Percentiles rank a stretch among this genome's conserved stretches.
phyloP scores from a whole-genome alignment of 2,329 filamentous ascomycete genomes.

The Calonectria montana region DNA sequence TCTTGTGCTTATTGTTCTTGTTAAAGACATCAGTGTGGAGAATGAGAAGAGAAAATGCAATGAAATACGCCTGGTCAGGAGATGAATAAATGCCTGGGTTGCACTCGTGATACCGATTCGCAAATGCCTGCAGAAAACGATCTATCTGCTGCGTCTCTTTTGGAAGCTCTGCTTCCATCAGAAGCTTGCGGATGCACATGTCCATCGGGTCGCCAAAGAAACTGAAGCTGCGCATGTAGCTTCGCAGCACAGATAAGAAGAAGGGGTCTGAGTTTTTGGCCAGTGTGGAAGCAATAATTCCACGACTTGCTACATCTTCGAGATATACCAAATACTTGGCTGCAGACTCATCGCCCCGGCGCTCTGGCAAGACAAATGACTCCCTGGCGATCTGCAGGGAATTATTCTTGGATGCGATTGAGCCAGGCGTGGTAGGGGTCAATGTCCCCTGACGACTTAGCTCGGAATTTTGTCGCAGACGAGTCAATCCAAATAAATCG shows the following conservation, averaged over 20 bases:
- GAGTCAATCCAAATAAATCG: constrained; percentile 82
- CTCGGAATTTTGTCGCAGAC: constrained; percentile 86
- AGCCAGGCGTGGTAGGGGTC: constrained; percentile 76
- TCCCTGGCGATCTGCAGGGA: constrained; percentile 84
- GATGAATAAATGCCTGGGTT: constrained; percentile 95
- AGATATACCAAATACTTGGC: constrained; percentile 88
- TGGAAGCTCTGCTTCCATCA: constrained; percentile 96
- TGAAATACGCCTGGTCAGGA: constrained; percentile 96
- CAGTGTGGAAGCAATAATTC: constrained; percentile 85
- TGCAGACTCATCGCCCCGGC: constrained; percentile 88
- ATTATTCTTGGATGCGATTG: constrained; percentile 81
- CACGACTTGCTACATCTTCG: constrained; percentile 82
- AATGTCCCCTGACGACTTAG: constrained; percentile 76
- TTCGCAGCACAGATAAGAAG: constrained; percentile 83
- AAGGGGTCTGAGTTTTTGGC: constrained; percentile 91
- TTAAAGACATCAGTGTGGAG: constrained; percentile 99
- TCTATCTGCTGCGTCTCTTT: constrained; percentile 99
- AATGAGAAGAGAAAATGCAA: constrained; percentile 95
- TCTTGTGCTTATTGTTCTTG: constrained; percentile 99
- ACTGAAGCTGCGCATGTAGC: constrained; percentile 93
- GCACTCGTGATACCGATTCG: constrained; percentile 97
- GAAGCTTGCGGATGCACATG: constrained; percentile 93
- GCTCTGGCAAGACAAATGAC: constrained; percentile 77
- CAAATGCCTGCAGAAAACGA: constrained; percentile 91
- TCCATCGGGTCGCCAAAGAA: constrained; percentile 99